A percentile compares a stretch with the other conserved stretches of the same genome.
phyloP scores from a whole-genome alignment of 2,329 filamentous ascomycete genomes.

The Colletotrichum tropicicola region DNA sequence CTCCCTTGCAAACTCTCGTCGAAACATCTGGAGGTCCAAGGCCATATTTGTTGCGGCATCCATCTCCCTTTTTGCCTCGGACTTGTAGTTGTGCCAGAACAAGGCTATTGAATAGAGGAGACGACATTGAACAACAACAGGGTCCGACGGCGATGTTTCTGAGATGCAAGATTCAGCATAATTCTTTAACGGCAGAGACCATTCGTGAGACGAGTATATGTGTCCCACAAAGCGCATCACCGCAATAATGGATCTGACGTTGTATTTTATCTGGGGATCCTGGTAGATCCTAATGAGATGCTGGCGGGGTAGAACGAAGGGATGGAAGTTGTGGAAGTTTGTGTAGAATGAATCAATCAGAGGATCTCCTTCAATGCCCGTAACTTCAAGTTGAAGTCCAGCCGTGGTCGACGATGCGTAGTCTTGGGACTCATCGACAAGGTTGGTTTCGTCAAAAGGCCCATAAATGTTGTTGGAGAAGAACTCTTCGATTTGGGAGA shows the following conservation, averaged over 20 bases:
- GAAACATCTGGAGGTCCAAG: conserved; percentile 68
- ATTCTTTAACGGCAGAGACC: not conserved
- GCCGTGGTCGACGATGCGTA: not conserved
- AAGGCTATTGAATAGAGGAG: conserved; percentile 46
- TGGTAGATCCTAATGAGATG: conserved; percentile 30
- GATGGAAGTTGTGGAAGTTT: conserved; percentile 44
- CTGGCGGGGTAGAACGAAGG: conserved; percentile 35
- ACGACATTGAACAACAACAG: conserved; percentile 45
- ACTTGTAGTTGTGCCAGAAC: conserved; percentile 42
- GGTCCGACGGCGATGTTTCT: conserved; percentile 13
- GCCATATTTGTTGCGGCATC: conserved; percentile 65
- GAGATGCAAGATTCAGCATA: conserved; percentile 18
- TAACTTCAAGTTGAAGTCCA: not conserved
- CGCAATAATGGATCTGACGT: conserved; percentile 34
- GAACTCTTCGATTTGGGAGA: no score
- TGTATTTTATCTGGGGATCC: not conserved
- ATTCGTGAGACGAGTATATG: conserved; percentile 37
- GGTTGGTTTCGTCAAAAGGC: not conserved
- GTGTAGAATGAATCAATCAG: conserved; percentile 45
- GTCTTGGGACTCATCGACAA: no score
- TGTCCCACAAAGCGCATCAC: conserved; percentile 45
- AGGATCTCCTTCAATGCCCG: conserved; percentile 30
- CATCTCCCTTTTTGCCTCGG: conserved; percentile 38
- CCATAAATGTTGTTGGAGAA: no score
- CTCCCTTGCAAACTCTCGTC: conserved; percentile 58